phyloP scores from a whole-genome alignment of 768 basidiomycete genomes.

The Serpula lacrymans region DNA sequence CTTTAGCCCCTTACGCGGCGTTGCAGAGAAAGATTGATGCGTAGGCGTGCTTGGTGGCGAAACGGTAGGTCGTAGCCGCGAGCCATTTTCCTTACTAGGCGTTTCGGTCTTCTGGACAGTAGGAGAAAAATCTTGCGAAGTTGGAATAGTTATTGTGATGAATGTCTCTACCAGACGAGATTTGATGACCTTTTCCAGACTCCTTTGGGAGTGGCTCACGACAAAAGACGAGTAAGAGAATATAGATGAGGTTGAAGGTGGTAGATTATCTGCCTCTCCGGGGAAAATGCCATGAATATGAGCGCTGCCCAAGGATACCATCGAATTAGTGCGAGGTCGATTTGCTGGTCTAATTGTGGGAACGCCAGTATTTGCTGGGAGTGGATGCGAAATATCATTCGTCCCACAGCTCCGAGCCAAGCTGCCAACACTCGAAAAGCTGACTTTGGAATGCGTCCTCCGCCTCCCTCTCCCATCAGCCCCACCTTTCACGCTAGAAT shows the following conservation, averaged over 20 bases:
- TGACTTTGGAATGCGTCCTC: slow-evolving; percentile 45
- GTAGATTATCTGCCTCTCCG: not conserved
- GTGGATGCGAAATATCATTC: slow-evolving; percentile 14
- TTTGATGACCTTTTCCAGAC: slow-evolving; percentile 65
- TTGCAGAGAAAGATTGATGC: no score
- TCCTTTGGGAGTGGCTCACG: slow-evolving; percentile 62
- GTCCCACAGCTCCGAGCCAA: slow-evolving; percentile 7
- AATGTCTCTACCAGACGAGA: slow-evolving; percentile 80
- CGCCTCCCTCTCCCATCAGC: slow-evolving; percentile 37
- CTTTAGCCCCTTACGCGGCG: slow-evolving; percentile 14
- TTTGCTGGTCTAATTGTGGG: slow-evolving; percentile 33
- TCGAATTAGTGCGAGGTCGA: slow-evolving; percentile 51
- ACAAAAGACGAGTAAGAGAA: slow-evolving; percentile 33
- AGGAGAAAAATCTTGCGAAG: slow-evolving; percentile 11
- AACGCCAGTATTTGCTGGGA: slow-evolving; percentile 14
- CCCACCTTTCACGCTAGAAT: slow-evolving; percentile 20
- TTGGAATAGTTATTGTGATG: slow-evolving; percentile 50
- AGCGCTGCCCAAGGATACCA: slow-evolving; percentile 42
- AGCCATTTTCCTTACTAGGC: not conserved
- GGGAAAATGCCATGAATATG: slow-evolving; percentile 3
- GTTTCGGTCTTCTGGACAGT: slow-evolving; percentile 2
- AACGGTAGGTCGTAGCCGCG: no score
- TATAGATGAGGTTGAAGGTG: not conserved
- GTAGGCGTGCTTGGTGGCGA: no score
- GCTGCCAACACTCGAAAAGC: slow-evolving; percentile 27